Evolutionary conservation across 106 monocot genomes (phyloP), one percentile per base, ranked within the genome.

Genomic region (Platanthera zijinensis): DNA sequence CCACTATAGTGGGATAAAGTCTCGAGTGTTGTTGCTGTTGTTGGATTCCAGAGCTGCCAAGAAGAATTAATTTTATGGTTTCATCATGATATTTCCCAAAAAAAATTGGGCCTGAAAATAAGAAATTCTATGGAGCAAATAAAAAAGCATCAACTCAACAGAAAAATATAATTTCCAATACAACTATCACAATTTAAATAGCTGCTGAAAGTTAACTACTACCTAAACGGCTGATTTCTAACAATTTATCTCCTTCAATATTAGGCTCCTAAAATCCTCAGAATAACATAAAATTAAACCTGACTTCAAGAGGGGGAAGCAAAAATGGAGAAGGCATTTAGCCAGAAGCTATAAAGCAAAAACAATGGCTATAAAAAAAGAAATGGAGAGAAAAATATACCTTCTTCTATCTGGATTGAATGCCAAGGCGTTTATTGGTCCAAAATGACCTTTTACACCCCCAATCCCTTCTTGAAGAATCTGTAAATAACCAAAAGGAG

Each of bases 341-440:
- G 8, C 64, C 9, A 30, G 10, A 2, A 28, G 28, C 8, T 30
- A 64, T 62, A 62, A 5, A 22, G 21, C n/a, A 21, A 8, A 22
- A 22, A 25, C 9, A 69, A 45, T 3, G 5, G 12, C 11, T 39
- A 54, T 56, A 46, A 79, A 57, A 21, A 32, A 1, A 2, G 2
- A 32, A 32, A 9, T 15, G 51, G 30, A 48, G 63, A 5, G 79
- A 51, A 78, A 28, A 74, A 72, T 9, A 54, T 51, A 90, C 97
- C 93, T 94, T 89, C 91, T 83, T 25, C 93, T 93, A 86, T 97
- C 93, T 74, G 93, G 97, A 86, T 94, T 97, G 71, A 97, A 97
- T 28, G 91, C 93, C 61, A 97, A 73, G 62, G 91, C 86, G 83
- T 94, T 97, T 22, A 97, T 97, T 57, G 93, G 97, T 71, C 97